Conservation (phyloP, 1,284 basidiomycete genomes). For the Trichosporon ovoides region DNA sequence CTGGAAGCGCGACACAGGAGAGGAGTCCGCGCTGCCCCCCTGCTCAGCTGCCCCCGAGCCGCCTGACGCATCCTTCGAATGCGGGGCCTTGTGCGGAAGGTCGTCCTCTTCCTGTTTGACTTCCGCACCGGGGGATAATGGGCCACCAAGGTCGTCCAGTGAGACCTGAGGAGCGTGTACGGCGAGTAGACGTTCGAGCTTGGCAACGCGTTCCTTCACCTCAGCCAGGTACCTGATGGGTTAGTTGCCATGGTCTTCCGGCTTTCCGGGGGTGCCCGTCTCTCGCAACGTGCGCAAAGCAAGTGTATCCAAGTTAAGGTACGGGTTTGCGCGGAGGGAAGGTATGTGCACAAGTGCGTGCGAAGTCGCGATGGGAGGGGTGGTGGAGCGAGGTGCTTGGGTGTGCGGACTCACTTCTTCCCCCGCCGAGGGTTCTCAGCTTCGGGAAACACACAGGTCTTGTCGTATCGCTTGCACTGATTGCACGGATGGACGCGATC, state of each 20-base stretch:
- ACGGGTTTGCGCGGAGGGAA: neutral
- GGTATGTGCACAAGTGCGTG: neutral
- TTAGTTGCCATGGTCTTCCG: neutral
- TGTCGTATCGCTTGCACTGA: slow-evolving; percentile 20
- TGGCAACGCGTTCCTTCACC: slow-evolving; percentile 19
- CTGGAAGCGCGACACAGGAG: slow-evolving; percentile 1
- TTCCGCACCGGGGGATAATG: neutral
- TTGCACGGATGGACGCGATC: slow-evolving; percentile 23
- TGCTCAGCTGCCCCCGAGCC: neutral
- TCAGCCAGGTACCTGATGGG: slow-evolving; percentile 21
- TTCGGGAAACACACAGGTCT: slow-evolving; percentile 21
- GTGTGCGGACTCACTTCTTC: slow-evolving; percentile 7
- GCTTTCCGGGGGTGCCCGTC: too few species aligned
- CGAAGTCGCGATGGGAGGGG: neutral
- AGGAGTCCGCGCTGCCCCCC: neutral
- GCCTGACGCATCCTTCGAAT: neutral
- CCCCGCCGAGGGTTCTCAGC: slow-evolving; percentile 17
- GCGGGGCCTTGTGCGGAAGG: slow-evolving; percentile 2
- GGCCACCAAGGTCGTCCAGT: slow-evolving; percentile 7
- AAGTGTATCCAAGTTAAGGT: neutral
- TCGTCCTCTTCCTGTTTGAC: slow-evolving; percentile 2
- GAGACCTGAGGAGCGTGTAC: slow-evolving; percentile 14
- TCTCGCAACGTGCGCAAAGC: too few species aligned
- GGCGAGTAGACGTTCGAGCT: slow-evolving; percentile 18
- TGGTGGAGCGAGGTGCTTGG: neutral